Evolutionary conservation across 345 rosid genomes (phyloP), one percentile per base, ranked within the genome.

Genomic region (Rhodamnia argentea): DNA sequence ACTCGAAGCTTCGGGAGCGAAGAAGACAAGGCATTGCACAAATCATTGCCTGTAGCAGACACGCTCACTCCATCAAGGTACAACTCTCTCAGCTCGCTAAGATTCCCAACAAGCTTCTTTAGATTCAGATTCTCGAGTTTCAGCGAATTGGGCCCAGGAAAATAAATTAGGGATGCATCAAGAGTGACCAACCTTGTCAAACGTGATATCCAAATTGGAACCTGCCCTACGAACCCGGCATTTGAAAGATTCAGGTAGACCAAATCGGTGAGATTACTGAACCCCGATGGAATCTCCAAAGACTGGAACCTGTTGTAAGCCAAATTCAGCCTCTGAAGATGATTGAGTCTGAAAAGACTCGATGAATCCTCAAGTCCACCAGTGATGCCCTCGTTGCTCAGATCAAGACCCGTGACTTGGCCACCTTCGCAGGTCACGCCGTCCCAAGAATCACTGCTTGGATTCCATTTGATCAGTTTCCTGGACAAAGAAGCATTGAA

Each of bases 251-350:
- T 93, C 10, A 93, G 84, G 76, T 86, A 40, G 5, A 11, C 27
- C 86, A 93, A 56, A 58, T 86, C 52, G 24, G 88, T 74, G 11
- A 94, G 90, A 13, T 88, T 89, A 10, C 57, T 88, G 12, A 92
- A 87, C 50, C 76, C 84, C 6, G 85, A 42, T 22, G 94, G 91
- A 16, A 91, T 83, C 16, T 57, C 47, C 87, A 56, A 2, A 40
- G 44, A 74, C 16, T 6, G 85, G 89, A 92, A 86, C 26, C 3
- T 44, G 86, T 91, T 93, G 53, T 44, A 57, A 23, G 93, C 87
- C 87, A 94, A 84, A 86, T 92, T 88, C 52, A 94, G 90, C 24
- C 56, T 82, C 89, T 75, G 86, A 2, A 92, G 92, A 87, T 84
- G 75, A 12, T 58, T 85, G 53, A 94, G 90, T 82, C 18, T 15